Percentiles rank a stretch among this genome's conserved stretches.
These are phyloP conservation scores for Synchytrium microbalum DNA, from an alignment of 371 early-diverging fungal genomes.

Conservation along the genomic window DNA sequence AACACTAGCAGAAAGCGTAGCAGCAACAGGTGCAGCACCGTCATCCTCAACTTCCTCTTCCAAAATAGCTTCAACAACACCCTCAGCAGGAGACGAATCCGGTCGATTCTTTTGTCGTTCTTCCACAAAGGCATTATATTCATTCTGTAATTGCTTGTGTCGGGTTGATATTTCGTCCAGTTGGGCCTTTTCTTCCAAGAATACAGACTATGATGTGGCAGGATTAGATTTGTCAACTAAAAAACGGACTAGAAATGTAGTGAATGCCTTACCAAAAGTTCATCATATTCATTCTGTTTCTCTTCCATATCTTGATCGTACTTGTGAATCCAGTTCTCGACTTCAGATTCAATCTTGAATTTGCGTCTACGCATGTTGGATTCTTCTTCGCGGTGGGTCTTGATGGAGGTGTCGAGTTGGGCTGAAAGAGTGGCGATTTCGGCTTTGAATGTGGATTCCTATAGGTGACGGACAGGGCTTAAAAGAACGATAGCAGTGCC, in stretches of 20 bases:
- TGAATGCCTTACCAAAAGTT: conserved; percentile 31
- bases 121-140: conserved; percentile 40
- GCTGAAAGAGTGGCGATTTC: conserved; percentile 23
- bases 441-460: conserved; percentile 26
- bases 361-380: conserved; percentile 39
- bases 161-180: conserved; percentile 40
- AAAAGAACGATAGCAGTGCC: no score
- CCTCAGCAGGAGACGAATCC: neutral
- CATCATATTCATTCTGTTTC: conserved; percentile 46
- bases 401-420: conserved; percentile 18
- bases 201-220: conserved; percentile 29
- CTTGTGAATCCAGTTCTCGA: conserved; percentile 56
- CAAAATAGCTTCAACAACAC: neutral
- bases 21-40: neutral
- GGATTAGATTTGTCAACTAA: neutral
- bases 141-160: conserved; percentile 34
- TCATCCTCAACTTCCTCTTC: neutral
- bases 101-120: conserved; percentile 21
- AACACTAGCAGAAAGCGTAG: neutral
- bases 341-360: conserved; percentile 48
- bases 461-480: neutral
- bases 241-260: neutral
- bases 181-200: conserved; percentile 44
- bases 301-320: conserved; percentile 55
- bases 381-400: conserved; percentile 42